These are phyloP conservation scores for Fusarium hainanense DNA, from an alignment of 2,329 filamentous ascomycete genomes.

Conservation along the genomic window DNA sequence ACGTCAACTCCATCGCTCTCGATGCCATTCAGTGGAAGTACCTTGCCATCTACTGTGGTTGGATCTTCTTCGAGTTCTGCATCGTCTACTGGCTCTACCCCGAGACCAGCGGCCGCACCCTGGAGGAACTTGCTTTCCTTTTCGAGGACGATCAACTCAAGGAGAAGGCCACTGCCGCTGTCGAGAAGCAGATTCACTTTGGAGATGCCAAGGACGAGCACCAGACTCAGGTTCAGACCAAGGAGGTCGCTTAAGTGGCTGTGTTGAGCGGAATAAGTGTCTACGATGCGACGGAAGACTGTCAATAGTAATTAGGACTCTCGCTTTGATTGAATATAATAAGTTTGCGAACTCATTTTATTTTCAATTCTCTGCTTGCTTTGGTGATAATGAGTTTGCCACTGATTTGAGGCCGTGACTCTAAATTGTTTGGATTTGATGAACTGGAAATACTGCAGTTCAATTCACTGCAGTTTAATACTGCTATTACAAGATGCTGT, in stretches of 20 bases:
- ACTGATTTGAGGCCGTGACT: accelerated
- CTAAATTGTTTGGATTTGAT: no score
- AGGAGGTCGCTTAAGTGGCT: constrained; percentile 19
- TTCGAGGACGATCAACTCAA: constrained; percentile 55
- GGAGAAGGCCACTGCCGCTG: constrained; percentile 53
- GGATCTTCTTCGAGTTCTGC: constrained; percentile 55
- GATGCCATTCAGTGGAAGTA: constrained; percentile 55
- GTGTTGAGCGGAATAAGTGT: background rate
- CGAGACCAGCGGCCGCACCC: constrained; percentile 78
- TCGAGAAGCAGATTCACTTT: constrained; percentile 53
- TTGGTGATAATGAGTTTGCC: background rate
- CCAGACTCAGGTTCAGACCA: constrained; percentile 8
- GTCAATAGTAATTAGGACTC: background rate
- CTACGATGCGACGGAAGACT: background rate
- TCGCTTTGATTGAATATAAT: background rate
- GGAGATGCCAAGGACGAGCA: constrained; percentile 30
- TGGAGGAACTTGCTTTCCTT: constrained; percentile 71
- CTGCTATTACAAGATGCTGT: no score
- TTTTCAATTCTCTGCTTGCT: background rate
- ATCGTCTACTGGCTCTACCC: constrained; percentile 85
- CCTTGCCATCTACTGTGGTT: constrained; percentile 57
- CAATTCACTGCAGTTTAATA: no score
- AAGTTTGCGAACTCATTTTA: background rate
- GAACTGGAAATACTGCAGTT: no score
- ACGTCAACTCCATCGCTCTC: constrained; percentile 59